Percentiles rank a stretch among this genome's conserved stretches.
phyloP scores from a whole-genome alignment of 805 yeast species.

The Candida montana region DNA sequence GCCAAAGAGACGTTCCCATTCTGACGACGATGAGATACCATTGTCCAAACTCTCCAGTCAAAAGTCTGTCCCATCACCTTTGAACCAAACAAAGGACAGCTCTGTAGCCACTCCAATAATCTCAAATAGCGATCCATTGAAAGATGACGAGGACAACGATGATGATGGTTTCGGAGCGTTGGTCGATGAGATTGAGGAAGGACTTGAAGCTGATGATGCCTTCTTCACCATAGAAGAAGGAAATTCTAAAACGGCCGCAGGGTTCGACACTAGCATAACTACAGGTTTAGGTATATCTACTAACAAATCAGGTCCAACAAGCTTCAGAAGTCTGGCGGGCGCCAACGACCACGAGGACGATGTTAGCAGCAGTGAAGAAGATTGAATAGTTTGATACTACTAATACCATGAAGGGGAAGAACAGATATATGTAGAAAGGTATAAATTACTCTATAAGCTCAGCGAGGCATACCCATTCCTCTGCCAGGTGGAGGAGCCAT shows the following conservation, averaged over 20 bases:
- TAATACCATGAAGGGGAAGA: no score
- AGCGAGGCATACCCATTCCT: constrained; percentile 65
- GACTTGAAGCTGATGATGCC: constrained; percentile 5
- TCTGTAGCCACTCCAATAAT: neutral
- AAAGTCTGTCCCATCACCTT: neutral
- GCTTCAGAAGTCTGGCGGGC: constrained; percentile 23
- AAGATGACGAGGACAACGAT: constrained; percentile 6
- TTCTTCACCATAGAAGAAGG: constrained; percentile 13
- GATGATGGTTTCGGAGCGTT: constrained; percentile 22
- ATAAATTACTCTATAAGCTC: neutral
- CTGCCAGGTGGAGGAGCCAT: constrained; percentile 51
- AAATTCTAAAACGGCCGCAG: neutral
- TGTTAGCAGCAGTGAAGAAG: constrained; percentile 24
- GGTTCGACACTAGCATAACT: no score
- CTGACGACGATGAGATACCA: constrained; percentile 15
- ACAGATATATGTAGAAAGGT: no score
- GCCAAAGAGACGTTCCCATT: constrained; percentile 3
- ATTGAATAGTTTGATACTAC: no score
- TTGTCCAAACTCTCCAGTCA: constrained; percentile 5
- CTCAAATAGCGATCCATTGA: neutral
- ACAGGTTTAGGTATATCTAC: neutral
- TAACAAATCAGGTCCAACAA: constrained; percentile 17
- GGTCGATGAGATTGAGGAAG: constrained; percentile 24
- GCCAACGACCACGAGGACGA: constrained; percentile 20
- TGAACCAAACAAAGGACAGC: neutral